Evolutionary conservation across 331 rosid genomes (phyloP), one percentile per base, ranked within the genome.

Genomic region (Malus hybrid): DNA sequence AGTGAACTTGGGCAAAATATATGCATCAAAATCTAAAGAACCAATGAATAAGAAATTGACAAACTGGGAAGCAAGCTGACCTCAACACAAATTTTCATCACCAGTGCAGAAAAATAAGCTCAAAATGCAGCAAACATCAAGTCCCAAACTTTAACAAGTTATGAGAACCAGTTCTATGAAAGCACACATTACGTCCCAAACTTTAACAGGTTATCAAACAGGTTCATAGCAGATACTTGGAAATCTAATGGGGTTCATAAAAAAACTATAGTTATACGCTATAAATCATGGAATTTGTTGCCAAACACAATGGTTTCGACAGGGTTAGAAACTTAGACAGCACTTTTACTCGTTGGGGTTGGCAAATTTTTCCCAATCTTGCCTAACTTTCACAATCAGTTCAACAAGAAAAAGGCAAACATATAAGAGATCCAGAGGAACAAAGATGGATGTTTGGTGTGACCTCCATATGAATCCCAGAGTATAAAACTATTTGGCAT

Each of bases 341-440:
- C 36, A 14, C 4, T 48, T 24, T 46, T 0, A 33, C 24, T 56
- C 19, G 33, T 33, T 20, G 52, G 2, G 20, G 27, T 52, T 31
- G 19, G n/a, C 19, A 54, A 15, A 48, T 32, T 55, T 55, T n/a
- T 10, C 44, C 4, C 44, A 9, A 54, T 32, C 8, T 44, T 57
- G 55, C 14, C 55, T 34, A 22, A 20, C 22, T 16, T 61, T 64
- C 68, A 64, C 22, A 31, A 18, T 32, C 4, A 32, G 68, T 15
- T 64, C 13, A 61, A 61, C 66, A 13, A 27, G 44, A 31, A 64
- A 63, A 10, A 6, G 59, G 46, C 12, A 39, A 39, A 39, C 46
- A 39, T 39, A 39, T 10, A 86, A 86, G 91, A 87, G 85, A 87
- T 65, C 77, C 81, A 80, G 63, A 57, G 76, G 79, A 84, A 80